These are phyloP conservation scores for Irpex lacteus DNA, from an alignment of 1,284 basidiomycete species.

Conservation along the genomic window DNA sequence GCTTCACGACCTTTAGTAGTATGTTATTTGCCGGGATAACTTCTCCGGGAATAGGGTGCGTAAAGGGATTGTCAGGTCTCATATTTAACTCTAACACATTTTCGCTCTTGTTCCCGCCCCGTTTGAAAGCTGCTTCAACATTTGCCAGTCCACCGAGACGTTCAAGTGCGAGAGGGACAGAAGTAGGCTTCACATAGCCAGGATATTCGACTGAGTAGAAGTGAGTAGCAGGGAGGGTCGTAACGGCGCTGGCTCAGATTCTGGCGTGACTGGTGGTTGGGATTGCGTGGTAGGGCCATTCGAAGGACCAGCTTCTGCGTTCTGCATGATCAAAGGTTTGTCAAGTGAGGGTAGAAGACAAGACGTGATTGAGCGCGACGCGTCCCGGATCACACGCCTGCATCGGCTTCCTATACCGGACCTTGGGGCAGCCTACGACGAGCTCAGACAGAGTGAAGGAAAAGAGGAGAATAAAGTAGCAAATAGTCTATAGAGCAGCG, in stretches of 20 bases:
- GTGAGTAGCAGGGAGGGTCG: slow-evolving; percentile 55
- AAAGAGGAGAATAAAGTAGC: background rate
- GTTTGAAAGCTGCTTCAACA: slow-evolving; percentile 74
- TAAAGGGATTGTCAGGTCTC: slow-evolving; percentile 68
- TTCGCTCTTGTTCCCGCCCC: slow-evolving; percentile 55
- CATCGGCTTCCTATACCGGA: background rate
- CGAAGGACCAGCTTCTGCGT: slow-evolving; percentile 10
- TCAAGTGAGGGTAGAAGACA: slow-evolving; percentile 1
- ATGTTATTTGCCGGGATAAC: slow-evolving; percentile 76
- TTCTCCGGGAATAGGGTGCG: slow-evolving; percentile 81
- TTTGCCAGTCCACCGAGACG: slow-evolving; percentile 66
- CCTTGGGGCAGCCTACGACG: background rate
- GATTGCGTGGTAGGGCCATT: background rate
- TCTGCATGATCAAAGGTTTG: background rate
- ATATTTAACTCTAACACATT: slow-evolving; percentile 73
- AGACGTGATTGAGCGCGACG: background rate
- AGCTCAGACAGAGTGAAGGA: background rate
- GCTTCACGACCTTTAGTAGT: slow-evolving; percentile 75
- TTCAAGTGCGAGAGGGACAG: slow-evolving; percentile 60
- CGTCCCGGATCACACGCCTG: background rate
- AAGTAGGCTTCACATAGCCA: slow-evolving; percentile 70
- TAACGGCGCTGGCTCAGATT: slow-evolving; percentile 4
- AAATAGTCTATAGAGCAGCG: background rate
- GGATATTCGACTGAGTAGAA: slow-evolving; percentile 90
- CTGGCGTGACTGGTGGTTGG: background rate